Percentiles rank a stretch among this genome's conserved stretches.
These are phyloP conservation scores for Fusarium begoniae DNA, from an alignment of 2,329 filamentous ascomycete species.

Conservation along the genomic window DNA sequence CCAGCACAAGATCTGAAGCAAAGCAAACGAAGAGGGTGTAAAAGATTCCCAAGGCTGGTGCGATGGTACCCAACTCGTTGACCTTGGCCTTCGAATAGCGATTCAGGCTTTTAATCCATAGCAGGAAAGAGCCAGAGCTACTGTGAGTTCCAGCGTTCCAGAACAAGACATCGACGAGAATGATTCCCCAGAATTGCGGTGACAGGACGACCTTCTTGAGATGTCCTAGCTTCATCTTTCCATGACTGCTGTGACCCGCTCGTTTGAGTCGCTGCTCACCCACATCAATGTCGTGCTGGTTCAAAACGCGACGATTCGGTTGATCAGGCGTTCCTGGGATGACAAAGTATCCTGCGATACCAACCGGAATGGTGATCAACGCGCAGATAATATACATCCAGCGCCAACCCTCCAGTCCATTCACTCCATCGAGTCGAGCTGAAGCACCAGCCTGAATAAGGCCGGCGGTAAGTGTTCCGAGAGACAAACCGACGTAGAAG, in stretches of 20 bases:
- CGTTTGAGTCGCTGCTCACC: conserved; percentile 56
- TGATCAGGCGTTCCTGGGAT: conserved; percentile 58
- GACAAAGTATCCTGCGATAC: conserved; percentile 59
- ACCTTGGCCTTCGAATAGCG: conserved; percentile 57
- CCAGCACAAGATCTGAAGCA: conserved; percentile 61
- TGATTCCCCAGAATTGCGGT: conserved; percentile 60
- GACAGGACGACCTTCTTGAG: conserved; percentile 49
- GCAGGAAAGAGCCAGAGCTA: conserved; percentile 59
- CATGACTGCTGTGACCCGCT: conserved; percentile 52
- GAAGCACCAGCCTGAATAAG: conserved; percentile 58
- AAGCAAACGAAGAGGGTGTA: conserved; percentile 65
- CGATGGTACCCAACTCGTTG: conserved; percentile 62
- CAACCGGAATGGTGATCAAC: conserved; percentile 64
- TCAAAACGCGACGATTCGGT: conserved; percentile 59
- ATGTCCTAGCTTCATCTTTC: conserved; percentile 46
- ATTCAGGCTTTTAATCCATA: conserved; percentile 66
- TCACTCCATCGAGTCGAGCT: conserved; percentile 52
- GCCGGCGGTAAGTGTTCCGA: conserved; percentile 62
- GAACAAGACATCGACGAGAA: conserved; percentile 63
- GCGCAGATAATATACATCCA: conserved; percentile 67
- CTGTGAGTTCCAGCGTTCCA: conserved; percentile 63
- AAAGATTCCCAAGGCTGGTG: conserved; percentile 65
- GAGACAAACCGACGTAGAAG: conserved; percentile 59
- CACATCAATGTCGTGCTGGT: conserved; percentile 56
- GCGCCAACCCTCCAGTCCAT: conserved; percentile 59